Conservation (phyloP, 2,329 filamentous ascomycete species). For the Truncatella angustata region DNA sequence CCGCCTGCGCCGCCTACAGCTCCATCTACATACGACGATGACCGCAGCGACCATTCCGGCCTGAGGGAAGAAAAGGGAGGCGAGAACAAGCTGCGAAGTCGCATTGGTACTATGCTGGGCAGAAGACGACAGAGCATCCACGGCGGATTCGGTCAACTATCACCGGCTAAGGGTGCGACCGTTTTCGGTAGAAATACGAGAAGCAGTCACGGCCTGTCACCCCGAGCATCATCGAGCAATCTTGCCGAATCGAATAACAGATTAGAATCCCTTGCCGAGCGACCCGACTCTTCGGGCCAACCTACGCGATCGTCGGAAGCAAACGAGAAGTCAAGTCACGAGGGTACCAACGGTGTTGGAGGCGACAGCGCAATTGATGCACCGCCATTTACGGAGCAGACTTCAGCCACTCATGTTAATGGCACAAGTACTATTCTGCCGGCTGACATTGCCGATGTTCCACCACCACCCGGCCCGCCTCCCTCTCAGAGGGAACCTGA, state of each 20-base stretch:
- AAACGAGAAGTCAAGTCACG: conserved; percentile 33
- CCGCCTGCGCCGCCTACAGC: neutral
- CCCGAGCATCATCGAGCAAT: conserved; percentile 58
- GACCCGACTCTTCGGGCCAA: conserved; percentile 40
- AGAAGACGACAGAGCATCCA: conserved; percentile 66
- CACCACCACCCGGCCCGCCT: conserved; percentile 51
- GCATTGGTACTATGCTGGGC: conserved; percentile 69
- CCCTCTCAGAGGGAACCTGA: conserved; percentile 41
- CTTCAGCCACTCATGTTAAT: conserved; percentile 43
- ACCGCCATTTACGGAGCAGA: conserved; percentile 28
- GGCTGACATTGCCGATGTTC: conserved; percentile 48
- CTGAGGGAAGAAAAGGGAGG: conserved; percentile 37
- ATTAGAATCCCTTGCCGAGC: conserved; percentile 58
- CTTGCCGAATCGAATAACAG: conserved; percentile 51
- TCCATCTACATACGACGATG: conserved; percentile 27
- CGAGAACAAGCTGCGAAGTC: conserved; percentile 59
- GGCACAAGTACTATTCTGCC: conserved; percentile 35
- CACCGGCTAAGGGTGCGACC: conserved; percentile 53
- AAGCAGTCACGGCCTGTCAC: conserved; percentile 64
- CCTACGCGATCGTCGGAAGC: conserved; percentile 29
- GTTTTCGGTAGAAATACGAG: conserved; percentile 63
- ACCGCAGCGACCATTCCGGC: conserved; percentile 45
- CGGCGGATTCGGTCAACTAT: conserved; percentile 57
- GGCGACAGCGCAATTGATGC: conserved; percentile 33
- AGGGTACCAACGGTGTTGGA: conserved; percentile 43